phyloP scores from a whole-genome alignment of 257 asterid genomes.

The Handroanthus guayacan region DNA sequence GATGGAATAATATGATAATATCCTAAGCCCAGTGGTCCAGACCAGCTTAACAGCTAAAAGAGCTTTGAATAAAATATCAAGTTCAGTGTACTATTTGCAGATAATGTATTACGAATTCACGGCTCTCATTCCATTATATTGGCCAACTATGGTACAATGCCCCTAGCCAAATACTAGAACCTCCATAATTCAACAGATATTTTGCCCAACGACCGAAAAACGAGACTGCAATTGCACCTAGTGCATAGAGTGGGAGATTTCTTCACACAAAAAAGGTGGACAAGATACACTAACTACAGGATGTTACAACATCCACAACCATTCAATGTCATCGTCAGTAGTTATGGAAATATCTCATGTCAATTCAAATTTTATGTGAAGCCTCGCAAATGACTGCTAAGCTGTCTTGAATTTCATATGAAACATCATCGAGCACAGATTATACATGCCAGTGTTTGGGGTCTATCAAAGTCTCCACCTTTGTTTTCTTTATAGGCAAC shows the following conservation, averaged over 20 bases:
- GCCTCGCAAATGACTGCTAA: not conserved
- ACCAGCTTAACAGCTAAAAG: not conserved
- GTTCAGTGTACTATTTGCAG: not conserved
- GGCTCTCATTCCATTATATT: conserved; percentile 15
- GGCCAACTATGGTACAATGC: not conserved
- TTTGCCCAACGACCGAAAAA: not conserved
- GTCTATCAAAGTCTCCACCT: too few species aligned
- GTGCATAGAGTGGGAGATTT: not conserved
- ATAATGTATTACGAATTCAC: not conserved
- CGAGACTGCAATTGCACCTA: not conserved
- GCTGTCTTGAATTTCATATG: not conserved
- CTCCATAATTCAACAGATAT: conserved; percentile 8
- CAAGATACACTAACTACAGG: not conserved
- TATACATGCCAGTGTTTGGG: too few species aligned
- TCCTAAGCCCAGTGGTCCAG: not conserved
- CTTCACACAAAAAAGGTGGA: not conserved
- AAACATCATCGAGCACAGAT: not conserved
- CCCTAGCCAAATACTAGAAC: not conserved
- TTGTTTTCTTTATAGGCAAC: not conserved
- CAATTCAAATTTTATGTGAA: not conserved
- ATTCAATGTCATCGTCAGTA: not conserved
- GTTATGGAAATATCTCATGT: not conserved
- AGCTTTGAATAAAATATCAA: not conserved
- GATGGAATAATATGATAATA: too few species aligned
- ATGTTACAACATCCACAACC: not conserved